Evolutionary conservation across 2,329 filamentous ascomycete genomes (phyloP).

Genomic region (Cytospora piceicola): DNA sequence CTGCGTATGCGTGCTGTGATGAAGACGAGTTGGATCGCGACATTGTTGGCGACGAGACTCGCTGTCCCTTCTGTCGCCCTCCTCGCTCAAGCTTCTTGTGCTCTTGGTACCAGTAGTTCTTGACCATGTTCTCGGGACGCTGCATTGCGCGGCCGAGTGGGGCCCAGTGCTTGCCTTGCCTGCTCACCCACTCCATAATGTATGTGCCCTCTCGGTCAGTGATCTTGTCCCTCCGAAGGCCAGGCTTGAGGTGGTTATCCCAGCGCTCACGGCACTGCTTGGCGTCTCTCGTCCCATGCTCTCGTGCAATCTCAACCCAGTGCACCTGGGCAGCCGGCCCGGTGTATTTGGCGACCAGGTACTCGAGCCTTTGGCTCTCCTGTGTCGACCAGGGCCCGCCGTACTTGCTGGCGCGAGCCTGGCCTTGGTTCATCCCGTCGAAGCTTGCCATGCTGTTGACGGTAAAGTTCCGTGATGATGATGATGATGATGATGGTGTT

Average conservation of each 20-base stretch:
- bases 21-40: conserved; percentile 15
- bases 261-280: conserved; percentile 96
- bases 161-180: conserved; percentile 87
- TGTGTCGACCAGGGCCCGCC: conserved; percentile 6
- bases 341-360: background rate
- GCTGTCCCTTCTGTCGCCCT: background rate
- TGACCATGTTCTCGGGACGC: conserved; percentile 89
- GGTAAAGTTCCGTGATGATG: background rate
- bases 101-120: conserved; percentile 77
- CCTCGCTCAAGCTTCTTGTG: conserved; percentile 23
- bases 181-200: conserved; percentile 77
- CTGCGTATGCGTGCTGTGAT: background rate
- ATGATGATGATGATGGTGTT: background rate
- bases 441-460: conserved; percentile 6
- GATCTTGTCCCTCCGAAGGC: conserved; percentile 47
- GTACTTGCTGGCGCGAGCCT: conserved; percentile 8
- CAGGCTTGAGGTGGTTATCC: conserved; percentile 86
- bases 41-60: conserved; percentile 3
- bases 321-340: conserved; percentile 42
- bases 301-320: conserved; percentile 84
- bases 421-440: conserved; percentile 2
- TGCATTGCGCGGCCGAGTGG: conserved; percentile 81
- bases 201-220: conserved; percentile 68
- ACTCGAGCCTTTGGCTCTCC: conserved; percentile 5
- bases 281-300: conserved; percentile 77